Base-by-base conservation (phyloP, 2,329 filamentous ascomycete species). In the Golovinomyces cichoracearum region DNA sequence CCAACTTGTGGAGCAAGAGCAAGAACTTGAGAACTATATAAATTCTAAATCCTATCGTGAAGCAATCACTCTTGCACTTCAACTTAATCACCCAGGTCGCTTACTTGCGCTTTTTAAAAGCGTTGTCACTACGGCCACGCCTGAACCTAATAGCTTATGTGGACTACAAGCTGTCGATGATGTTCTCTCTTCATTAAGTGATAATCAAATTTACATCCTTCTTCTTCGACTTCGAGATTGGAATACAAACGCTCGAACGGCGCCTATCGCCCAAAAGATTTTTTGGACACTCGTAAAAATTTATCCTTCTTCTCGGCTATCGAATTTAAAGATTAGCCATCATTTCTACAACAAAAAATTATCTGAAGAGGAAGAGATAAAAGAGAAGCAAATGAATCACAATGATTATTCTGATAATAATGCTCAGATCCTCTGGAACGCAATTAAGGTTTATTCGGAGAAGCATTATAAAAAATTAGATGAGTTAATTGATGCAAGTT, bases 191-290 rank as follows among this genome's bases (percentile, higher is more conserved):
- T 73, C 67, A 12, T 69, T 98, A 5, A 80, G 79, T 4, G 79
- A 90, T 56, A 80, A 88, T 56, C 88, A 95, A 61, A 72, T 98
- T 13, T 92, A 83, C 63, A 69, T 76, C 5, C 71, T 98, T 13
- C 71, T 98, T 0, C 68, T 88, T 33, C 72, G 90, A 50, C 65
- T 94, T 41, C 73, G 92, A 42, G 90, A 98, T 64, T 98, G 90
- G 90, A 98, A 98, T 61, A 93, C 90, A 4, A 95, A 95, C 57
- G 85, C 84, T 0, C 73, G 83, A 52, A 93, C 84, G 3, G 79
- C 85, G 0, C 73, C 78, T 4, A 76, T 95, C 1, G 82, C 90
- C 0, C 90, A 98, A 64, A 75, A 79, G 29, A 78, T 98, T 13
- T 66, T 98, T 6, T 80, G 77, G 67, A 75, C 81, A 1, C 60